Percentiles rank a stretch among this genome's conserved stretches.
Conservation (phyloP, 2,329 filamentous ascomycete genomes). For the Ceratocystis harringtonii region DNA sequence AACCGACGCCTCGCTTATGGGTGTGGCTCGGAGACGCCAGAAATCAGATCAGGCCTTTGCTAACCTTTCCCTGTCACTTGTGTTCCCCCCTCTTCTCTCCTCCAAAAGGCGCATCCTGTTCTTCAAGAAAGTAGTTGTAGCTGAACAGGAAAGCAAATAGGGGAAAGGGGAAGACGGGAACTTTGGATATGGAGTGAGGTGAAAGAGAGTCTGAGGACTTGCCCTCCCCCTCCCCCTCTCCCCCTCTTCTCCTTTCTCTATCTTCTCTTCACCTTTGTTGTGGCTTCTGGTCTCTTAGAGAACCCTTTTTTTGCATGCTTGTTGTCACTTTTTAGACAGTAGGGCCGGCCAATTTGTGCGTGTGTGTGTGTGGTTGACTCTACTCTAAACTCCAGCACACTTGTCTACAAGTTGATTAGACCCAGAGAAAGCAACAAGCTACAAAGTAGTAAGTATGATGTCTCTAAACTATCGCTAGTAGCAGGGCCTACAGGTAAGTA, state of each 20-base stretch:
- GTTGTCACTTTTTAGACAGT: neutral
- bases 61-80: neutral
- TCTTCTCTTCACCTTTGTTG: neutral
- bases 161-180: neutral
- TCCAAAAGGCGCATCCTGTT: neutral
- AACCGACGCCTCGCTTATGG: neutral
- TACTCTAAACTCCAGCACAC: neutral
- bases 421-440: neutral
- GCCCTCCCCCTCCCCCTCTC: neutral
- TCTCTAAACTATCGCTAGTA: neutral
- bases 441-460: neutral
- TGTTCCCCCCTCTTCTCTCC: neutral
- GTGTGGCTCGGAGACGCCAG: neutral
- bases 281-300: no score
- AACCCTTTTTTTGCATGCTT: neutral
- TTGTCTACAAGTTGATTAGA: slow-evolving; percentile 1
- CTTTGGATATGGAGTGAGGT: neutral
- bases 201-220: neutral
- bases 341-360: neutral
- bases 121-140: neutral
- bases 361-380: neutral
- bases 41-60: neutral
- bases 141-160: neutral
- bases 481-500: neutral
- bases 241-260: neutral